These are phyloP conservation scores for Hypholoma sublateritium DNA, from an alignment of 768 basidiomycete species.

Conservation along the genomic window DNA sequence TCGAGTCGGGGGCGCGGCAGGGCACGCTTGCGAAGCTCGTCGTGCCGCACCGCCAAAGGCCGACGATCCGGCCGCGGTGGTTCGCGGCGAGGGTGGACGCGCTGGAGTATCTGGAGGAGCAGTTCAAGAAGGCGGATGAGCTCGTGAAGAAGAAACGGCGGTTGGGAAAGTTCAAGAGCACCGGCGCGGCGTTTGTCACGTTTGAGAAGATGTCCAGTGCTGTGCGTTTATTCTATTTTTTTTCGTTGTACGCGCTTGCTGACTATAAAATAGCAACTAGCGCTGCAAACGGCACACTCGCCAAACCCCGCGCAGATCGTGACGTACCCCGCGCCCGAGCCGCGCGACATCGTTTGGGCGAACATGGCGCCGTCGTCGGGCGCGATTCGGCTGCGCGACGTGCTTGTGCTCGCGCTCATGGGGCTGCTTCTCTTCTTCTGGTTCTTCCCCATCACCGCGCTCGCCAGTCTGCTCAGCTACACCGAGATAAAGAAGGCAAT, in stretches of 20 bases:
- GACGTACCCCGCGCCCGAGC: constrained; percentile 86
- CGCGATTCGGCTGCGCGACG: constrained; percentile 62
- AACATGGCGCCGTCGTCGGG: constrained; percentile 73
- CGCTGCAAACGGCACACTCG: constrained; percentile 80
- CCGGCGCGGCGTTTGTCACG: constrained; percentile 89
- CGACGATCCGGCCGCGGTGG: constrained; percentile 75
- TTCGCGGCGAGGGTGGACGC: constrained; percentile 82
- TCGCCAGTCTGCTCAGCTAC: constrained; percentile 88
- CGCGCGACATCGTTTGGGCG: constrained; percentile 93
- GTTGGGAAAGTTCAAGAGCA: constrained; percentile 75
- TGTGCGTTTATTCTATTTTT: constrained; percentile 34
- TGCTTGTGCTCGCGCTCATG: constrained; percentile 71
- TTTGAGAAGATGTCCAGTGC: constrained; percentile 95
- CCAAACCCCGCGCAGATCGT: constrained; percentile 62
- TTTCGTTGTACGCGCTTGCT: neutral
- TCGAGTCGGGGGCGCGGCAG: constrained; percentile 53
- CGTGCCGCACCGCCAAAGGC: constrained; percentile 72
- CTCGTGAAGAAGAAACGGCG: constrained; percentile 73
- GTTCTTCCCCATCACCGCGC: constrained; percentile 85
- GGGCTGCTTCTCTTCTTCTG: constrained; percentile 83
- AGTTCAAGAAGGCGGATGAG: constrained; percentile 83
- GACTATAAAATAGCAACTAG: constrained; percentile 67
- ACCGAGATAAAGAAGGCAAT: constrained; percentile 87
- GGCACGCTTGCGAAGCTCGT: constrained; percentile 47
- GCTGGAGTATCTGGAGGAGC: constrained; percentile 79